Base-by-base conservation (phyloP, 345 rosid genomes). In the Sisymbrium altissimum region DNA sequence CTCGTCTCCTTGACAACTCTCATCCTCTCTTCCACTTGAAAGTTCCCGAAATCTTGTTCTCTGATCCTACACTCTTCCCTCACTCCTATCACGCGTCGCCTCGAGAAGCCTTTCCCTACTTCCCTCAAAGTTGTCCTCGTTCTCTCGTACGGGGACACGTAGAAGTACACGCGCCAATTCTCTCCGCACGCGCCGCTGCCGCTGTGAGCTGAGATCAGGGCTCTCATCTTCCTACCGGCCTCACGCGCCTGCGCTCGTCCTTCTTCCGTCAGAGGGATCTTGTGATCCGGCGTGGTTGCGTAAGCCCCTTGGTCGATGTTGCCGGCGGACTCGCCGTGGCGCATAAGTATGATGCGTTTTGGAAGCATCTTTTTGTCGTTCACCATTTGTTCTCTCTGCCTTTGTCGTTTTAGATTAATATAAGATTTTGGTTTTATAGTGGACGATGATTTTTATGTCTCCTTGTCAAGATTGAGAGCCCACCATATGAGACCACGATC, bases 31-130 rank as follows among this genome's bases (percentile, higher is more conserved):
- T 75, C 72, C 4, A 89, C 92, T 86, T 94, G 81, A 60, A 94
- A 94, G 35, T 94, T 94, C 43, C 97, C 98, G 50, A 94, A 94
- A 76, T 94, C 98, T 78, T 94, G 98, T 63, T 94, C 98, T 52
- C 98, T 74, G 12, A 94, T 78, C 77, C 98, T 50, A 45, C 95
- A 88, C 82, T 94, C 98, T 66, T 94, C 97, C 70, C 97, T 80
- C 38, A 85, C 97, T 32, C 98, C 98, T 49, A 89, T 86, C 57
- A 94, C 86, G 57, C 85, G 79, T 49, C 77, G 66, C 78, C 79
- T 83, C 57, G 84, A 78, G 68, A 94, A 94, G 44, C 86, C 81
- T 73, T 84, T 78, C 44, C 97, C 98, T 30, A 91, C 86, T 84
- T 89, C 98, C 19, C 97, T 78, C 19, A 93, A 83, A 0, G 98